Evolutionary conservation across 2,329 filamentous ascomycete species (phyloP), one percentile per base, ranked within the genome.

Genomic region (Claviceps purpurea): DNA sequence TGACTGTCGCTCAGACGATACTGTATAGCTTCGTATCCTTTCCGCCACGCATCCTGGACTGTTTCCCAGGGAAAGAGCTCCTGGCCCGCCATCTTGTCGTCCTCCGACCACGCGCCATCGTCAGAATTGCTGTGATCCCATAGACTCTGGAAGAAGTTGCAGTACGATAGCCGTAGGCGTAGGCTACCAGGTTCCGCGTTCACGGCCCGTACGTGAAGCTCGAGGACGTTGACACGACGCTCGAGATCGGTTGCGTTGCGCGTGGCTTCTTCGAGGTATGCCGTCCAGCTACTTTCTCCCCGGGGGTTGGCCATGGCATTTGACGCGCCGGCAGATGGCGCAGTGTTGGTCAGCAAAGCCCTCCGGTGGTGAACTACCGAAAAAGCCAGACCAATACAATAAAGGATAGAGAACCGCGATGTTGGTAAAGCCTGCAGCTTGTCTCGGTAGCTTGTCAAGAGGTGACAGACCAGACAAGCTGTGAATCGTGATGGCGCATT

Each of bases 1-100:
- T 89, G 83, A 62, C 87, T 91, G 64, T 89, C 85, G 62, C 79
- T 79, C 53, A 93, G 71, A 55, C 86, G 84, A 66, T 84, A 87
- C 62, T 83, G 80, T 50, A 87, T 86, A 43, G 81, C 78, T 55
- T 83, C 76, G 58, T 87, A 82, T 39, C 80, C 87, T 60, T 86
- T 76, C 62, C 83, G 79, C 77, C 87, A 87, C 1, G 87, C 75
- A 51, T 79, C 77, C 51, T 87, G 69, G 46, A 86, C 78, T 47
- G 77, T 69, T 38, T 84, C 79, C 56, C 84, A 77, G 6, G 79
- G 79, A 65, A 93, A 91, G 42, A 87, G 69, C 56, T 89, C 84
- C 59, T 79, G 78, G 49, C 82, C 86, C 54, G 87, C 70, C 49
- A 77, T 68, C 60, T 80, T 79, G 58, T 90, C 86, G 30, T 89